These are phyloP conservation scores for Phytophthora colocasiae DNA, from an alignment of 352 stramenopile genomes.

Conservation along the genomic window DNA sequence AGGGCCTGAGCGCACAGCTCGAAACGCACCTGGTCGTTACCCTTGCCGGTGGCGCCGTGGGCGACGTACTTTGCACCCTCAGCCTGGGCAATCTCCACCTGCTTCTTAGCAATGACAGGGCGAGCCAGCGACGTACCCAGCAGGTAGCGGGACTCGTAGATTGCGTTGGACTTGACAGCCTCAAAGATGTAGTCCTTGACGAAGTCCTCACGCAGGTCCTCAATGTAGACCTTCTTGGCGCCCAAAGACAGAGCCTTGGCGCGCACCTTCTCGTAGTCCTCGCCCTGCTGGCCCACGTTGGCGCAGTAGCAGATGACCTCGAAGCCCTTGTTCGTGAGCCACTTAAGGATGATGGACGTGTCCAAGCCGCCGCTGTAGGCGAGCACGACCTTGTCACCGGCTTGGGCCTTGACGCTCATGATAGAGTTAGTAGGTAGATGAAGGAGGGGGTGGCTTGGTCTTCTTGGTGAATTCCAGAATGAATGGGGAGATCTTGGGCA, in stretches of 20 bases:
- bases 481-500: conserved; percentile 23
- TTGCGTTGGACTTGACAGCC: conserved; percentile 96
- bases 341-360: conserved; percentile 99
- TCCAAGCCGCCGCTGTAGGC: conserved; percentile 98
- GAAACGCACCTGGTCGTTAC: conserved; percentile 99
- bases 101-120: conserved; percentile 98
- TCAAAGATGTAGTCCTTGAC: conserved; percentile 95
- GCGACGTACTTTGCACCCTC: conserved; percentile 94
- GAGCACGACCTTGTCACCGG: conserved; percentile 94
- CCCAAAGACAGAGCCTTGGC: conserved; percentile 88
- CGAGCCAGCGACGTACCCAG: conserved; percentile 98
- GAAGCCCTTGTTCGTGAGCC: conserved; percentile 98
- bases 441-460: conserved; percentile 22
- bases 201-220: conserved; percentile 98
- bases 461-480: conserved; percentile 53
- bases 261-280: conserved; percentile 95
- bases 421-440: conserved; percentile 12
- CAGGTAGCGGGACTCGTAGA: conserved; percentile 98
- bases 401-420: conserved; percentile 78
- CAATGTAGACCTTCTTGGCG: conserved; percentile 93
- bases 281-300: conserved; percentile 98
- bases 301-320: conserved; percentile 99
- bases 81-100: conserved; percentile 93
- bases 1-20: conserved; percentile 98
- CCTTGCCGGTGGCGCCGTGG: conserved; percentile 98